Conservation (phyloP, 169 alveolate species). For the Cyclospora cayetanensis region DNA sequence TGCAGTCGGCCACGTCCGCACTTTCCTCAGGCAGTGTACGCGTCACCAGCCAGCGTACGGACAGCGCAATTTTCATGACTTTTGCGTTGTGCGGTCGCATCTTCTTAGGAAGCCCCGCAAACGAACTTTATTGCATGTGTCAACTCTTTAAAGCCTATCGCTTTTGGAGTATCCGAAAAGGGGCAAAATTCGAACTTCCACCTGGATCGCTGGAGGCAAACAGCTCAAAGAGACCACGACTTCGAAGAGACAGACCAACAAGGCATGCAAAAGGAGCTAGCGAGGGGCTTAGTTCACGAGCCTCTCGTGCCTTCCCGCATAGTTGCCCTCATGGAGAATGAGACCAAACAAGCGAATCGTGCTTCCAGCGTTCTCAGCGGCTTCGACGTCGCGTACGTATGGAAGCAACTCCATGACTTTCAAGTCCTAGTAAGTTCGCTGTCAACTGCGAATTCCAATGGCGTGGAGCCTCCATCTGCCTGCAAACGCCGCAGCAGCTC, state of each 20-base stretch:
- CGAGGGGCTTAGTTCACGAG: not conserved
- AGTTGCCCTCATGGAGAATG: not conserved
- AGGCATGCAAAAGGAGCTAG: not conserved
- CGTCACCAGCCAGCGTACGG: not conserved
- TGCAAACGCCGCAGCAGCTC: no score
- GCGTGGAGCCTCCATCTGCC: no score
- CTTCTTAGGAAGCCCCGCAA: slow-evolving; percentile 36
- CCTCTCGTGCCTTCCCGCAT: slow-evolving; percentile 16
- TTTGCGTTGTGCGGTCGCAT: not conserved
- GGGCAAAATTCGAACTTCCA: not conserved
- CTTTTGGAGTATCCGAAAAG: no score
- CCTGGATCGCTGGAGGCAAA: slow-evolving; percentile 38
- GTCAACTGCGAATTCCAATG: no score
- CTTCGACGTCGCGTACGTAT: slow-evolving; percentile 39
- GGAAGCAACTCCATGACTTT: slow-evolving; percentile 40
- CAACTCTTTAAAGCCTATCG: not conserved
- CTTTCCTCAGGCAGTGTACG: not conserved
- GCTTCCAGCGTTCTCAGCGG: not conserved
- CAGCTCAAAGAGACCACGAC: not conserved
- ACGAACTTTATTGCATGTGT: slow-evolving; percentile 52
- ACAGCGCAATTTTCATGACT: not conserved
- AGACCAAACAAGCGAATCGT: not conserved
- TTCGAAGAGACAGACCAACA: not conserved
- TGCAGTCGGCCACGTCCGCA: not conserved
- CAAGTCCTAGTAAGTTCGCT: slow-evolving; percentile 35